Evolutionary conservation across 208 protist species (phyloP).

Genomic region (Phytomonas sp.): DNA sequence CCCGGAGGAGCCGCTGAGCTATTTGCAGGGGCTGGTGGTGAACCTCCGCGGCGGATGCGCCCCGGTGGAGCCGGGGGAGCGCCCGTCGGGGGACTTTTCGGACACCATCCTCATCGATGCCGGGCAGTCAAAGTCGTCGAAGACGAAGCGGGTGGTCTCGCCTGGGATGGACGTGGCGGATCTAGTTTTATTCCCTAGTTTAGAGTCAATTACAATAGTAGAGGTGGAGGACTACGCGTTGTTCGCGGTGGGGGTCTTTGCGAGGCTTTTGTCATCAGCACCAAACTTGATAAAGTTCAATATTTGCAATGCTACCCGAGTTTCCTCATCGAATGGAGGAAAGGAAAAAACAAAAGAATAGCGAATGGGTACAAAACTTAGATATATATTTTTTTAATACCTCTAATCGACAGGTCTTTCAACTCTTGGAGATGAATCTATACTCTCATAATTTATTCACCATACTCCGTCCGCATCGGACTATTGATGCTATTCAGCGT

Average conservation of each 20-base stretch:
- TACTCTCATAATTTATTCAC: not conserved
- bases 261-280: conserved; percentile 23
- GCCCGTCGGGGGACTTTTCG: not conserved
- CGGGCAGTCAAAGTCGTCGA: not conserved
- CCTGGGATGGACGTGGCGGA: conserved; percentile 20
- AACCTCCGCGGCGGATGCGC: conserved; percentile 33
- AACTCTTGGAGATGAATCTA: not conserved
- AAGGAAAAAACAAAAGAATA: conserved; percentile 13
- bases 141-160: not conserved
- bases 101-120: conserved; percentile 3
- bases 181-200: conserved; percentile 21
- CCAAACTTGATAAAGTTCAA: conserved; percentile 55
- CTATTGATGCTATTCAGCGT: not conserved
- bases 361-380: not conserved
- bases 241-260: conserved; percentile 31
- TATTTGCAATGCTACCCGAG: conserved; percentile 43
- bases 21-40: conserved; percentile 55
- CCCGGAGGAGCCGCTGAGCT: conserved; percentile 17
- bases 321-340: conserved; percentile 12
- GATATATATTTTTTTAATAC: not conserved
- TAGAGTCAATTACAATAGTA: conserved; percentile 51
- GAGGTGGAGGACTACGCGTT: conserved; percentile 39
- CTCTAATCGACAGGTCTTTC: not conserved
- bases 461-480: not conserved
- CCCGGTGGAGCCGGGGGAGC: conserved; percentile 9